phyloP scores from a whole-genome alignment of 768 basidiomycete species.

The Tricholoma bakamatsutake region DNA sequence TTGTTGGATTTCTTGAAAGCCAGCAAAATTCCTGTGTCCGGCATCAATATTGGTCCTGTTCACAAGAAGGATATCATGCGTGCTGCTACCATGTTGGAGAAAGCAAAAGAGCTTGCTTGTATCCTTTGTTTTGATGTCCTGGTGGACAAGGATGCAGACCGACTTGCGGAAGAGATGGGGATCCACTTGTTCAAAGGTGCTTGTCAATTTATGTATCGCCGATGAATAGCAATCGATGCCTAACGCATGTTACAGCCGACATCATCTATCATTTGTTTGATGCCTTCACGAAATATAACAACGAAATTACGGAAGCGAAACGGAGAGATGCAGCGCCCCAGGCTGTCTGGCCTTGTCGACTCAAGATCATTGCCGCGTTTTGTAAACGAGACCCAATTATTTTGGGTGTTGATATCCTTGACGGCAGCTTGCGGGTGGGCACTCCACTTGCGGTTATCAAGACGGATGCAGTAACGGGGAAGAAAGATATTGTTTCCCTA shows the following conservation, averaged over 20 bases:
- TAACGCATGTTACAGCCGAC: slow-evolving; percentile 55
- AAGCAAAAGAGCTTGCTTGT: slow-evolving; percentile 90
- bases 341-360: slow-evolving; percentile 94
- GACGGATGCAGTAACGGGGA: slow-evolving; percentile 78
- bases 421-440: slow-evolving; percentile 85
- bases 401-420: slow-evolving; percentile 92
- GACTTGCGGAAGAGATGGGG: slow-evolving; percentile 89
- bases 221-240: slow-evolving; percentile 1
- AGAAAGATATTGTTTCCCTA: slow-evolving; percentile 86
- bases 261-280: slow-evolving; percentile 99
- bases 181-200: slow-evolving; percentile 90
- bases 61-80: slow-evolving; percentile 95
- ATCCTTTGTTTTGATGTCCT: slow-evolving; percentile 96
- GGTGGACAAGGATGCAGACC: slow-evolving; percentile 90
- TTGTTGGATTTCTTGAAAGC: slow-evolving; percentile 90
- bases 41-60: slow-evolving; percentile 96
- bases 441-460: slow-evolving; percentile 96
- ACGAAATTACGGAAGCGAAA: slow-evolving; percentile 89
- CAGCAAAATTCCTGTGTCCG: slow-evolving; percentile 96
- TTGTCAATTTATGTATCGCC: background rate
- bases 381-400: slow-evolving; percentile 98
- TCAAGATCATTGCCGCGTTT: slow-evolving; percentile 91
- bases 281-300: slow-evolving; percentile 91
- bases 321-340: slow-evolving; percentile 87
- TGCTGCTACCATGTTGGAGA: slow-evolving; percentile 89